Conservation (phyloP, 768 basidiomycete species). For the Boletus eberwhitei region DNA sequence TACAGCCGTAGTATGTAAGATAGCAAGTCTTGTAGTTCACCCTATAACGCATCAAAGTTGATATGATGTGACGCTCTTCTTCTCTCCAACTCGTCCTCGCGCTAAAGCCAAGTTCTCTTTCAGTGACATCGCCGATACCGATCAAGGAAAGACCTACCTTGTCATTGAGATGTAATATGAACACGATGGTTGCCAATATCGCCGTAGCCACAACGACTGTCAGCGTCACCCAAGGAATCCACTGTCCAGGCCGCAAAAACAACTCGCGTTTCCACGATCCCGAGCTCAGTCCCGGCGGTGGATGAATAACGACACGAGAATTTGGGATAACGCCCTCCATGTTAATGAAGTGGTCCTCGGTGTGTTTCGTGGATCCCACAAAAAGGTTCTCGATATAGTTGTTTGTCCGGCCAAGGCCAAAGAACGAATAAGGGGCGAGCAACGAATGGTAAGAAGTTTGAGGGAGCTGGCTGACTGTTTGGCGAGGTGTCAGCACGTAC, state of each 20-base stretch:
- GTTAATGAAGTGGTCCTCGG: conserved; percentile 72
- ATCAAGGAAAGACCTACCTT: conserved; percentile 55
- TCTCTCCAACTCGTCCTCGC: conserved; percentile 91
- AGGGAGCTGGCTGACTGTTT: conserved; percentile 82
- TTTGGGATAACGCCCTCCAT: conserved; percentile 98
- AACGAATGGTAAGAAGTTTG: conserved; percentile 91
- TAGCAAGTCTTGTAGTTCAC: not conserved
- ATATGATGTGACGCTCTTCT: conserved; percentile 90
- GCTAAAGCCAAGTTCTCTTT: conserved; percentile 39
- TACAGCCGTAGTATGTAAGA: conserved; percentile 16
- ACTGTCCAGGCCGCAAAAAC: conserved; percentile 90
- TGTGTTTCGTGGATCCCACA: conserved; percentile 84
- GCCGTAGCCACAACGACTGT: conserved; percentile 74
- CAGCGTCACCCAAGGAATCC: conserved; percentile 97
- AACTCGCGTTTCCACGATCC: conserved; percentile 79
- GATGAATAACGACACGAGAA: conserved; percentile 93
- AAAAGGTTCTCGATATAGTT: conserved; percentile 99
- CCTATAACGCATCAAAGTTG: conserved; percentile 90
- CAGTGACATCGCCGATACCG: conserved; percentile 1
- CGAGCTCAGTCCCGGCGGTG: conserved; percentile 53
- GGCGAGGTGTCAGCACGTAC: conserved; percentile 1
- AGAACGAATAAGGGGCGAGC: conserved; percentile 89
- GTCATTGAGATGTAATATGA: conserved; percentile 86
- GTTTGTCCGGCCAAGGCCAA: conserved; percentile 95
- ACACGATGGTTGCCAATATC: conserved; percentile 75